Evolutionary conservation across 2,329 filamentous ascomycete genomes (phyloP), one percentile per base, ranked within the genome.

Genomic region (Xylariales sp.): DNA sequence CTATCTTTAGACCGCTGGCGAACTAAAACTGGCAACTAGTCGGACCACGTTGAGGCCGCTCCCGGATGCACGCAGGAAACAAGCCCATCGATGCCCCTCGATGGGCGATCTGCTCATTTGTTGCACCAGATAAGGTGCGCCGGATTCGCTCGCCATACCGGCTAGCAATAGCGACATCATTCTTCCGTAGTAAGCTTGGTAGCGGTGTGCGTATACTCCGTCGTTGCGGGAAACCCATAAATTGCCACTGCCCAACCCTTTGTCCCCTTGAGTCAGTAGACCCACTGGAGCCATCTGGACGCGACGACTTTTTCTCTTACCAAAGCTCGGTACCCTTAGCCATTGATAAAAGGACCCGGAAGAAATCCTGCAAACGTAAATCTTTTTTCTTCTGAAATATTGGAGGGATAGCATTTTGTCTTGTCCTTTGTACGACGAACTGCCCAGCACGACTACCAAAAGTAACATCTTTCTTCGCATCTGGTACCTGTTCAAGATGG

Each of bases 61-160:
- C n/a, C n/a, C n/a, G n/a, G n/a, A n/a, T n/a, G n/a, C n/a, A n/a
- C n/a, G n/a, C n/a, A n/a, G n/a, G n/a, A n/a, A n/a, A n/a, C n/a
- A n/a, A n/a, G n/a, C n/a, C n/a, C n/a, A n/a, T n/a, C n/a, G n/a
- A n/a, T n/a, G n/a, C n/a, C n/a, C n/a, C n/a, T n/a, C n/a, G n/a
- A n/a, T n/a, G n/a, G n/a, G n/a, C n/a, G n/a, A n/a, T n/a, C n/a
- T n/a, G n/a, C n/a, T n/a, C n/a, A n/a, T n/a, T n/a, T n/a, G n/a
- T n/a, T n/a, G n/a, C n/a, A n/a, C n/a, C n/a, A n/a, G n/a, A n/a
- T n/a, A n/a, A n/a, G n/a, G n/a, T n/a, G n/a, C n/a, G n/a, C n/a
- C n/a, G n/a, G 13, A 39, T 39, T 39, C 30, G 37, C 23, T 39
- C 37, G 37, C 37, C 32, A 39, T 39, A 28, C 29, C 37, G 29